These are phyloP conservation scores for Tetraselmis striata DNA, from an alignment of 139 green algal species.

Conservation along the genomic window DNA sequence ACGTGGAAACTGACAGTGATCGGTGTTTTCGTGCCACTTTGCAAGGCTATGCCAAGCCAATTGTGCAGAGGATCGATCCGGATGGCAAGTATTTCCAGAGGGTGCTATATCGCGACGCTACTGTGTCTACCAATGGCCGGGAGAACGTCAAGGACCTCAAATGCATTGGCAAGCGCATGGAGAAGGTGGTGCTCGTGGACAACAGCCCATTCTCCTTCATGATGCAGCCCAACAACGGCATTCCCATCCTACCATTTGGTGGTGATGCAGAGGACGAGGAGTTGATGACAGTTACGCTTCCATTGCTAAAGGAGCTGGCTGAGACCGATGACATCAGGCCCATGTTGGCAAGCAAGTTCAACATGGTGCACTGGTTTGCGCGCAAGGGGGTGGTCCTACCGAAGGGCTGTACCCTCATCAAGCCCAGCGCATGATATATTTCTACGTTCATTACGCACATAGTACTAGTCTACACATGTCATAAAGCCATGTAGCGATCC, in stretches of 20 bases:
- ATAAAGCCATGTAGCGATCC: too few species aligned
- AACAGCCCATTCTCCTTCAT: constrained; percentile 56
- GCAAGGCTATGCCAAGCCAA: constrained; percentile 16
- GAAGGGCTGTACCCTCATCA: neutral
- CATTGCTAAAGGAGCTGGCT: constrained; percentile 45
- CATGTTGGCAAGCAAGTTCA: constrained; percentile 26
- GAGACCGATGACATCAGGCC: constrained; percentile 45
- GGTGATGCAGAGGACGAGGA: constrained; percentile 32
- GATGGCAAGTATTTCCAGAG: constrained; percentile 8
- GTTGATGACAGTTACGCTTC: constrained; percentile 26
- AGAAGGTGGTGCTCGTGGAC: constrained; percentile 59
- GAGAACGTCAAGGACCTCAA: constrained; percentile 57
- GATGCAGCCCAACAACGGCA: constrained; percentile 54
- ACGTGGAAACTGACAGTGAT: constrained; percentile 26
- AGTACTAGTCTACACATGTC: too few species aligned
- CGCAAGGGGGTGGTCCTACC: neutral
- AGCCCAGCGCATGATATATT: neutral
- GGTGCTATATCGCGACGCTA: constrained; percentile 28
- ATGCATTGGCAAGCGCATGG: constrained; percentile 38
- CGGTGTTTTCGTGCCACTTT: constrained; percentile 28
- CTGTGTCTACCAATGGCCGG: constrained; percentile 18
- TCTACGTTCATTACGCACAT: too few species aligned
- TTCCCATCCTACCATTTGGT: constrained; percentile 46
- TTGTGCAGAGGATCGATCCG: constrained; percentile 30
- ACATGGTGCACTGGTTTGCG: constrained; percentile 34